phyloP scores from a whole-genome alignment of 1,284 basidiomycete species.

The Leccinum subrobustum region DNA sequence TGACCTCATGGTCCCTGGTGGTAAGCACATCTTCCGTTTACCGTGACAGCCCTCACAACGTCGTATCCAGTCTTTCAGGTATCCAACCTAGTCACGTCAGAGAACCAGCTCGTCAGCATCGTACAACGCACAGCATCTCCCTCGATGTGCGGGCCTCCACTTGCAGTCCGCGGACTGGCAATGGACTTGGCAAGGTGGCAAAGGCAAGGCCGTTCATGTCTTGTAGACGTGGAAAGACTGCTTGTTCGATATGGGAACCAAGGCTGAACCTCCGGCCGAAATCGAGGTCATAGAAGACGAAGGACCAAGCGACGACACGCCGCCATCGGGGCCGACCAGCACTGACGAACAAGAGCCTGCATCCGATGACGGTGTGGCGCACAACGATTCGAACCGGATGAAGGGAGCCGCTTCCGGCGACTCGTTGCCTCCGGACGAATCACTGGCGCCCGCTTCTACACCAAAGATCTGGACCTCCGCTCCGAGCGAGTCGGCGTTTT shows the following conservation, averaged over 20 bases:
- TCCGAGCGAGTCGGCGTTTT: slow-evolving; percentile 14
- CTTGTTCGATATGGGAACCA: slow-evolving; percentile 68
- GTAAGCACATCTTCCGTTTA: slow-evolving; percentile 38
- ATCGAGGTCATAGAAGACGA: slow-evolving; percentile 26
- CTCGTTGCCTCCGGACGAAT: slow-evolving; percentile 7
- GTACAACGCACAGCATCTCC: slow-evolving; percentile 43
- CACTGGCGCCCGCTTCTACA: slow-evolving; percentile 3
- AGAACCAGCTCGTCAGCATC: slow-evolving; percentile 59
- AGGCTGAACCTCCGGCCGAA: slow-evolving; percentile 51
- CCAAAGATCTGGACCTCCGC: slow-evolving; percentile 8
- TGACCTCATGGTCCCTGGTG: slow-evolving; percentile 79
- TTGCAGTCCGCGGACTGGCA: slow-evolving; percentile 72
- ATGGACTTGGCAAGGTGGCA: slow-evolving; percentile 50
- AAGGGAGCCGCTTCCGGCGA: slow-evolving; percentile 5
- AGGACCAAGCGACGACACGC: slow-evolving; percentile 13
- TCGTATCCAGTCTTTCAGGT: slow-evolving; percentile 54
- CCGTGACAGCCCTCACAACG: background rate
- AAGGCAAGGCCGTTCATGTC: slow-evolving; percentile 73
- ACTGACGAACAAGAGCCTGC: slow-evolving; percentile 1
- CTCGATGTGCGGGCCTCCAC: slow-evolving; percentile 44
- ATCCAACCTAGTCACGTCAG: slow-evolving; percentile 37
- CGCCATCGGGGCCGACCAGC: slow-evolving; percentile 14
- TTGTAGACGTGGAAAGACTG: slow-evolving; percentile 71
- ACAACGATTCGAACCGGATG: slow-evolving; percentile 16
- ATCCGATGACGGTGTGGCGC: slow-evolving; percentile 13